Base-by-base conservation (phyloP, 257 asterid genomes). In the Capsicum pubescens region DNA sequence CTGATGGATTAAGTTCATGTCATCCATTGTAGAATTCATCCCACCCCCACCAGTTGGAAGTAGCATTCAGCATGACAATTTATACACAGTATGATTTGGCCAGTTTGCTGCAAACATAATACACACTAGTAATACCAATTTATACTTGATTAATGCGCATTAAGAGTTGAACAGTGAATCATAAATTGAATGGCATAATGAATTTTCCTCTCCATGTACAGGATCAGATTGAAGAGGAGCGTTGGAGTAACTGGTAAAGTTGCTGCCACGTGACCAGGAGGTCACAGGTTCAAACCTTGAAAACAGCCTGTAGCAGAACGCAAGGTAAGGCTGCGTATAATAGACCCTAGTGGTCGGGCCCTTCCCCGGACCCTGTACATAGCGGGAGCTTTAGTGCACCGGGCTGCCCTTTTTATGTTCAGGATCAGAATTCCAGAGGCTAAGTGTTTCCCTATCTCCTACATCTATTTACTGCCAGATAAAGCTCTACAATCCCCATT, bases 11-110 rank as follows among this genome's bases (percentile, higher is more conserved):
- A 95, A 90, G 91, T 93, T 97, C 86, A 94, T 93, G 79, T 97
- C 99, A 90, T 95, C 98, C 98, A 95, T 93, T 57, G 95, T 84
- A 87, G 99, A 89, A 87, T 87, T 95, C 96, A 97, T 91, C 89
- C 90, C 97, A 82, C 87, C 83, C 87, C 95, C 97, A 88, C 90
- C 95, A 90, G 88, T 88, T 78, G 93, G 94, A 81, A 90, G 95
- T 89, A 92, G 95, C 97, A 93, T 93, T 91, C 97, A 93, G 97
- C 99, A 97, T 97, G 88, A 90, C 97, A 93, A 82, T 80, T 81
- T 83, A 82, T 88, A 82, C 35, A 50, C 80, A 81, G 87, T 86
- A 82, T 84, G 71, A 78, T 54, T 46, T 15, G 39, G 63, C 84
- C 86, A 59, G 79, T 81, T 85, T 59, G 46, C 94, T 89, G 91